phyloP scores from a whole-genome alignment of 352 stramenopile genomes.

The Blastocystis sp. region DNA sequence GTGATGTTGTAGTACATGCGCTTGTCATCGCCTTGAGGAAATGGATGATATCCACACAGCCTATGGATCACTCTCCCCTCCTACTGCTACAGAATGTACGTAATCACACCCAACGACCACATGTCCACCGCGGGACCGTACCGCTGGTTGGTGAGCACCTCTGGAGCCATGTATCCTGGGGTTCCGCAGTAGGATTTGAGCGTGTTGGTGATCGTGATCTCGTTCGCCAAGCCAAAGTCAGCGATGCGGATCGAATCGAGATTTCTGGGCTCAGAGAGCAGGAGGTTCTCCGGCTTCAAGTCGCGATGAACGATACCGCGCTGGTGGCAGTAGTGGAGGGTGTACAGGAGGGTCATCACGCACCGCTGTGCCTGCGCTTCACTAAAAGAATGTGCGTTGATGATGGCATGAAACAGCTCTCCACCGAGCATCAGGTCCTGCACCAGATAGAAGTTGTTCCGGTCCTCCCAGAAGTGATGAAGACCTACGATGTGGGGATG shows the following conservation, averaged over 20 bases:
- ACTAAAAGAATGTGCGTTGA: conserved; percentile 66
- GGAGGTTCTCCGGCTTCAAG: conserved; percentile 76
- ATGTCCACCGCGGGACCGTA: conserved; percentile 93
- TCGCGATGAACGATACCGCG: conserved; percentile 72
- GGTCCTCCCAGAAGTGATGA: conserved; percentile 82
- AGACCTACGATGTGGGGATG: conserved; percentile 84
- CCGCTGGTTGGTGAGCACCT: conserved; percentile 74
- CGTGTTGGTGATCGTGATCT: conserved; percentile 95
- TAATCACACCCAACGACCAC: conserved; percentile 95
- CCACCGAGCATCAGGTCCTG: conserved; percentile 72
- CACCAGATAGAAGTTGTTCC: conserved; percentile 90
- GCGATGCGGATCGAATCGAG: conserved; percentile 98
- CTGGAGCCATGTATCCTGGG: conserved; percentile 95
- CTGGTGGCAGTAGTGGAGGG: conserved; percentile 79
- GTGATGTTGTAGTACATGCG: conserved; percentile 49
- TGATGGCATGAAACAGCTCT: conserved; percentile 46
- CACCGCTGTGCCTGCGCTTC: conserved; percentile 75
- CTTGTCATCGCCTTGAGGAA: conserved; percentile 44
- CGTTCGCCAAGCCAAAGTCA: conserved; percentile 97
- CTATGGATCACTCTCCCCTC: not conserved
- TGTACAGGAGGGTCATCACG: conserved; percentile 72
- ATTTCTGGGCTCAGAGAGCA: conserved; percentile 73
- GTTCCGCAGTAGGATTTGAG: conserved; percentile 90
- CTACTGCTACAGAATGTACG: conserved; percentile 78
- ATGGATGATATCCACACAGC: conserved; percentile 45